A percentile compares a stretch with the other conserved stretches of the same genome.
phyloP scores from a whole-genome alignment of 2,329 filamentous ascomycete genomes.

The Penicillium sp. region DNA sequence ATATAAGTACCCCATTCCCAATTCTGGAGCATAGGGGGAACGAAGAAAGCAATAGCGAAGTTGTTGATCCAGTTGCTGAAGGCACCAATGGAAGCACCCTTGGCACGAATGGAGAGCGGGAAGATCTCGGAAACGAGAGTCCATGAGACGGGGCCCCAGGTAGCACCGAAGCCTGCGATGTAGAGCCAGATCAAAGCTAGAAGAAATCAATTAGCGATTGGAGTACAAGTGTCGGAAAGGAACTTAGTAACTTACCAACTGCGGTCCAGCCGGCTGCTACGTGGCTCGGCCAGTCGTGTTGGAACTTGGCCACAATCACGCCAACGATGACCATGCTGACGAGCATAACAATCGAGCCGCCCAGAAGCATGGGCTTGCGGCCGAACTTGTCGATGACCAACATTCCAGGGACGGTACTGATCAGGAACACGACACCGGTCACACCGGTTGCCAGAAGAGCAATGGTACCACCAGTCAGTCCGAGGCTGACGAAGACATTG shows the following conservation, averaged over 20 bases:
- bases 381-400: slow-evolving; percentile 30
- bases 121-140: slow-evolving; percentile 31
- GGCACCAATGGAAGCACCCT: slow-evolving; percentile 29
- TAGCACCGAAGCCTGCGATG: slow-evolving; percentile 26
- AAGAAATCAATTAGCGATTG: neutral
- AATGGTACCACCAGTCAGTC: slow-evolving; percentile 34
- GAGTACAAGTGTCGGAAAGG: neutral
- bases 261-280: slow-evolving; percentile 29
- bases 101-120: slow-evolving; percentile 29
- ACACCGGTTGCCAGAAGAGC: slow-evolving; percentile 37
- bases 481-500: slow-evolving; percentile 36
- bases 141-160: slow-evolving; percentile 31
- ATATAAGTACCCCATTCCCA: slow-evolving; percentile 32
- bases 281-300: slow-evolving; percentile 28
- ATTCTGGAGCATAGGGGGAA: slow-evolving; percentile 26
- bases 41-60: slow-evolving; percentile 31
- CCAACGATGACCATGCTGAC: slow-evolving; percentile 27
- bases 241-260: slow-evolving; percentile 18
- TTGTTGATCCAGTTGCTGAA: slow-evolving; percentile 34
- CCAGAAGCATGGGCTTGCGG: slow-evolving; percentile 30
- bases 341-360: slow-evolving; percentile 26
- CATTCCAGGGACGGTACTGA: slow-evolving; percentile 33
- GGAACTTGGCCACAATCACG: slow-evolving; percentile 29
- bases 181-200: slow-evolving; percentile 30
- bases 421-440: slow-evolving; percentile 33